These are phyloP conservation scores for Phytopythium mirpurense DNA, from an alignment of 352 stramenopile genomes.

Conservation along the genomic window DNA sequence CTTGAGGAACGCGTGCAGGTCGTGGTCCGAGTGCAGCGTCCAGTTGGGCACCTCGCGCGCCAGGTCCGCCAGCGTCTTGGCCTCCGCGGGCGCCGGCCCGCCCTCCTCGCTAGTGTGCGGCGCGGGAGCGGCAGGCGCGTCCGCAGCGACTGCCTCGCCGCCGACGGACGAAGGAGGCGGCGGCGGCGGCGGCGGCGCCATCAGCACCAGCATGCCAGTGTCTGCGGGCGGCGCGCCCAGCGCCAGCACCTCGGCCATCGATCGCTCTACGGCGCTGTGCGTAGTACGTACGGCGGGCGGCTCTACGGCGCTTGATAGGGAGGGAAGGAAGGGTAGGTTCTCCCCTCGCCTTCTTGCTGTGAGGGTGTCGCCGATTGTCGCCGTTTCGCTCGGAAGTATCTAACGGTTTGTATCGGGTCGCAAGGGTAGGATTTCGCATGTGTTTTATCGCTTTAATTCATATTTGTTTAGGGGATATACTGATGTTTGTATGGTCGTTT, in stretches of 20 bases:
- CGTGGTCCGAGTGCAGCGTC: conserved; percentile 74
- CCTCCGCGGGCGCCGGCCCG: conserved; percentile 9
- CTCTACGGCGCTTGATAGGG: no score
- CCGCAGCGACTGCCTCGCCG: background rate
- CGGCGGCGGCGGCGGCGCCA: conserved; percentile 13
- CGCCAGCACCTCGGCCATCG: conserved; percentile 28
- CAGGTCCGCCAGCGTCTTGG: conserved; percentile 42
- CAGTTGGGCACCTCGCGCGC: conserved; percentile 43
- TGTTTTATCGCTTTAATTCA: no score
- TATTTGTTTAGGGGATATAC: no score
- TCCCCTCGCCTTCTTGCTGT: no score
- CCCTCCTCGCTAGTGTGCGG: background rate
- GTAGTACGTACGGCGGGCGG: no score
- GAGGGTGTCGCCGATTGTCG: no score
- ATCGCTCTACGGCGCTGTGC: no score
- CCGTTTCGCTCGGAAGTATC: no score
- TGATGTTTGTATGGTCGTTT: no score
- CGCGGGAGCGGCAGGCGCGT: background rate
- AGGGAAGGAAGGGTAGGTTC: no score
- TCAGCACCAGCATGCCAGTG: conserved; percentile 14
- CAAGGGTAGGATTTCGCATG: no score
- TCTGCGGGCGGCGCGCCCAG: conserved; percentile 16
- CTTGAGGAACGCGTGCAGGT: conserved; percentile 66
- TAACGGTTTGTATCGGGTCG: no score
- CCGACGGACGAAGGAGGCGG: conserved; percentile 8